Evolutionary conservation across 1,139 yeast genomes (phyloP), one percentile per base, ranked within the genome.

Genomic region (Saccharomyces hybrid): DNA sequence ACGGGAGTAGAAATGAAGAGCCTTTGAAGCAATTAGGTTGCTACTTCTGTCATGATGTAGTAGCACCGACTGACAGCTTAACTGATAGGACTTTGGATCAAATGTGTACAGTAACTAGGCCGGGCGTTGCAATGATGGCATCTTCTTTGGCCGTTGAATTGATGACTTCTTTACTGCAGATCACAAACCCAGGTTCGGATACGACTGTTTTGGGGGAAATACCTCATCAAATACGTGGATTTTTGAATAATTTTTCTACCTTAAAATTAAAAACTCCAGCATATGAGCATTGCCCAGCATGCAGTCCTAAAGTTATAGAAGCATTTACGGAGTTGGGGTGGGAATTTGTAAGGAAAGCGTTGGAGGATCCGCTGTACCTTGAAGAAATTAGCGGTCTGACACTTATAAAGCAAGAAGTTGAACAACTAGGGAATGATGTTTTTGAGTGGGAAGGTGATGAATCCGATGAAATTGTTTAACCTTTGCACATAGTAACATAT

Each of bases 101-200:
- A 69, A 93, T 93, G 97, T 93, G 99, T 68, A 93, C 99, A 0
- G 99, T 93, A 0, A 93, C 99, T 0, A 75, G 99, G 49, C 99
- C 99, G 0, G 99, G 99, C 0, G 91, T 86, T 0, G 96, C 99
- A 0, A 74, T 87, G 64, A 74, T 89, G 71, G 98, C 99, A 0
- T 80, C 96, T 0, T 82, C 97, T 0, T 73, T 84, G 48, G 96
- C 96, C 0, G 96, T 89, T 0, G 99, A 93, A 67, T 72, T 95
- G 11, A 69, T 88, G 60, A 86, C 88, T 0, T 82, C 96, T 0
- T 62, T 88, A 0, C 66, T 89, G 49, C 98, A 93, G 67, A 86
- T 84, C 62, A 82, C 78, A 12, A 64, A 69, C 34, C 86, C 87
- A 0, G 73, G 75, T 0, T 78, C 79, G 12, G 58, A 58, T 8